Evolutionary conservation across 805 yeast genomes (phyloP).

Genomic region (Starmerella vitae): DNA sequence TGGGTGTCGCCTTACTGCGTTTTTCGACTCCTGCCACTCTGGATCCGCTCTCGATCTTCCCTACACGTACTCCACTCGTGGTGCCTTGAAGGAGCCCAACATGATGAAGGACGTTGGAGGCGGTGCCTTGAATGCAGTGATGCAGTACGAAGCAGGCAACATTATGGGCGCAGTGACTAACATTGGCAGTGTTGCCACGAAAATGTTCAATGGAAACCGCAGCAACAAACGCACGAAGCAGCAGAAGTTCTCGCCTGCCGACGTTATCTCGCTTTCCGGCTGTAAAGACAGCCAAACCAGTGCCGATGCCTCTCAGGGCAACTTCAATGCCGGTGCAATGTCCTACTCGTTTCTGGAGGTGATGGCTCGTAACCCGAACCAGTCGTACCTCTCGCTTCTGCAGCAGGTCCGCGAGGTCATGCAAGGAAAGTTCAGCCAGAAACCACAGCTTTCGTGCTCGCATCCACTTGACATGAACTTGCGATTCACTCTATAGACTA

Average conservation of each 20-base stretch:
- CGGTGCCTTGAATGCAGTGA: slow-evolving; percentile 46
- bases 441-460: slow-evolving; percentile 67
- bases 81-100: slow-evolving; percentile 69
- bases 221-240: slow-evolving; percentile 22
- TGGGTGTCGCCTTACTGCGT: slow-evolving; percentile 65
- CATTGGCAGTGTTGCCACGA: slow-evolving; percentile 24
- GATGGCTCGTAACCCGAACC: slow-evolving; percentile 45
- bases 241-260: slow-evolving; percentile 59
- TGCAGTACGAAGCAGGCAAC: slow-evolving; percentile 50
- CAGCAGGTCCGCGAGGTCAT: slow-evolving; percentile 57
- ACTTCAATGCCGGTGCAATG: slow-evolving; percentile 71
- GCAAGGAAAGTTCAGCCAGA: slow-evolving; percentile 55
- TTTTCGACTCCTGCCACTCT: slow-evolving; percentile 78
- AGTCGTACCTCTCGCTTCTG: slow-evolving; percentile 53
- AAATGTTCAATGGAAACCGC: slow-evolving; percentile 13
- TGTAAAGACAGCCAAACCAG: slow-evolving; percentile 75
- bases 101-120: slow-evolving; percentile 60
- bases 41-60: slow-evolving; percentile 76
- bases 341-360: slow-evolving; percentile 64
- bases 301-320: slow-evolving; percentile 67
- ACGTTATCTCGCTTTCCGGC: slow-evolving; percentile 62
- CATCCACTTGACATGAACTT: slow-evolving; percentile 63
- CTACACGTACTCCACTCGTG: slow-evolving; percentile 67
- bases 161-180: slow-evolving; percentile 32
- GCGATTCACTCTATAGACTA: slow-evolving; percentile 33